A percentile compares a stretch with the other conserved stretches of the same genome.
phyloP scores from a whole-genome alignment of 2,329 filamentous ascomycete species.

The Setomelanomma holmii region DNA sequence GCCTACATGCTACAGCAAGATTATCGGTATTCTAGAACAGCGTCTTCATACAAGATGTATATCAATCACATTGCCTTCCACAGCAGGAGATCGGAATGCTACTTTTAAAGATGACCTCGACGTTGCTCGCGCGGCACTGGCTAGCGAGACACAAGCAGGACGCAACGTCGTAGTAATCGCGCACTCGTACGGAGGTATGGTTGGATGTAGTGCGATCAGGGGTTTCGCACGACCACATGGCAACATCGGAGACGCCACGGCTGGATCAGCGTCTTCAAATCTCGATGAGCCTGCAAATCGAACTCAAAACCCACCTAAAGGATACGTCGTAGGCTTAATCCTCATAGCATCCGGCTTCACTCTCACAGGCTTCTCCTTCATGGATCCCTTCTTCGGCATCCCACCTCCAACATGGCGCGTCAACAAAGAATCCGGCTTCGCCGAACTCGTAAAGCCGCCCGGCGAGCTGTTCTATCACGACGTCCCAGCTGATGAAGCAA shows the following conservation, averaged over 20 bases:
- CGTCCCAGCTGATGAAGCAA: slow-evolving; percentile 53
- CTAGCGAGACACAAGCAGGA: slow-evolving; percentile 5
- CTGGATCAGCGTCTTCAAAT: neutral
- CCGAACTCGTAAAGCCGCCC: slow-evolving; percentile 48
- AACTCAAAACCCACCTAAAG: neutral
- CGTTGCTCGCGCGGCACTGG: slow-evolving; percentile 9
- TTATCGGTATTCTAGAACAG: slow-evolving; percentile 11
- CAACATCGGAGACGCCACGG: neutral
- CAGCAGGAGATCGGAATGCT: slow-evolving; percentile 10
- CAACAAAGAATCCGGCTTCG: slow-evolving; percentile 47
- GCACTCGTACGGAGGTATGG: slow-evolving; percentile 60
- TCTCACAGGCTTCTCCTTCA: slow-evolving; percentile 20
- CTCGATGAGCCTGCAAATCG: neutral
- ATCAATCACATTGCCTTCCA: slow-evolving; percentile 15
- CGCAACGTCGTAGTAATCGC: slow-evolving; percentile 56
- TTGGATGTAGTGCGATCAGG: slow-evolving; percentile 56
- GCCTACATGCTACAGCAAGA: slow-evolving; percentile 16
- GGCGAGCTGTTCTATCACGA: slow-evolving; percentile 61
- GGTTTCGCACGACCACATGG: slow-evolving; percentile 42
- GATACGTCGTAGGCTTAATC: slow-evolving; percentile 16
- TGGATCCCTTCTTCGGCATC: slow-evolving; percentile 15
- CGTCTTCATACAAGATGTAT: slow-evolving; percentile 9
- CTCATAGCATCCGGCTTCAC: slow-evolving; percentile 25
- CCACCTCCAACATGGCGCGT: slow-evolving; percentile 19
- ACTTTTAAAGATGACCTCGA: slow-evolving; percentile 25